A percentile compares a stretch with the other conserved stretches of the same genome.
Evolutionary conservation across 331 rosid genomes (phyloP).

Genomic region (Spiraea crenata): DNA sequence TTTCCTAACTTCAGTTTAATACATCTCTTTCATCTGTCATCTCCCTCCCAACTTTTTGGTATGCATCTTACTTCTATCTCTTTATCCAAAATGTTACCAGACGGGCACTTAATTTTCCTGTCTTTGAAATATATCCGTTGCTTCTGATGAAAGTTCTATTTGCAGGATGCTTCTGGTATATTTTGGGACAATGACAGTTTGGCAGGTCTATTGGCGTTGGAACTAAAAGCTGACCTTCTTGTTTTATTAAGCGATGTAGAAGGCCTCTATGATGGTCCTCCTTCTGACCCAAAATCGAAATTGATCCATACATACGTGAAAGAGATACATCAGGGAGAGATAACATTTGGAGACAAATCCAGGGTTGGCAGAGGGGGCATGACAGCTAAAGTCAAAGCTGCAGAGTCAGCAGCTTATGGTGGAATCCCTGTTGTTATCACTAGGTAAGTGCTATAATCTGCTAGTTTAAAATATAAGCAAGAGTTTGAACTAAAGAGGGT

Average conservation of each 20-base stretch:
- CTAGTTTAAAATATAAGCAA: neutral
- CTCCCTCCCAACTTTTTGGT: neutral
- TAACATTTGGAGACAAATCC: constrained; percentile 88
- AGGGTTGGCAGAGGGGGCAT: constrained; percentile 88
- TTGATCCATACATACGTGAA: constrained; percentile 69
- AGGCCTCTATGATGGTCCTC: constrained; percentile 83
- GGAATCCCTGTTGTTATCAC: constrained; percentile 89
- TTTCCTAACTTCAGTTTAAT: neutral
- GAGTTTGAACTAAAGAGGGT: neutral
- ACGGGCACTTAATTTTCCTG: neutral
- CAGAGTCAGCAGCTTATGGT: constrained; percentile 63
- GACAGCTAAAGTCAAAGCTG: constrained; percentile 91
- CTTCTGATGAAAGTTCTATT: constrained; percentile 32
- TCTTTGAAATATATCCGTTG: neutral
- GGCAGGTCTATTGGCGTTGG: constrained; percentile 75
- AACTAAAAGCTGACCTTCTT: constrained; percentile 85
- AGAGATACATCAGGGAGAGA: constrained; percentile 69
- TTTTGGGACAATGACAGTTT: constrained; percentile 95
- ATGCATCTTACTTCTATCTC: neutral
- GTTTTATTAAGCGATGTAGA: constrained; percentile 88
- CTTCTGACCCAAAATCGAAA: constrained; percentile 76
- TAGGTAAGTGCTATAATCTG: constrained; percentile 43
- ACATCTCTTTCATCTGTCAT: neutral
- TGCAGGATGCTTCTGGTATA: constrained; percentile 89
- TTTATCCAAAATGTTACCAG: neutral